Conservation (phyloP, 2,329 filamentous ascomycete species). For the Dendryphion nanum region DNA sequence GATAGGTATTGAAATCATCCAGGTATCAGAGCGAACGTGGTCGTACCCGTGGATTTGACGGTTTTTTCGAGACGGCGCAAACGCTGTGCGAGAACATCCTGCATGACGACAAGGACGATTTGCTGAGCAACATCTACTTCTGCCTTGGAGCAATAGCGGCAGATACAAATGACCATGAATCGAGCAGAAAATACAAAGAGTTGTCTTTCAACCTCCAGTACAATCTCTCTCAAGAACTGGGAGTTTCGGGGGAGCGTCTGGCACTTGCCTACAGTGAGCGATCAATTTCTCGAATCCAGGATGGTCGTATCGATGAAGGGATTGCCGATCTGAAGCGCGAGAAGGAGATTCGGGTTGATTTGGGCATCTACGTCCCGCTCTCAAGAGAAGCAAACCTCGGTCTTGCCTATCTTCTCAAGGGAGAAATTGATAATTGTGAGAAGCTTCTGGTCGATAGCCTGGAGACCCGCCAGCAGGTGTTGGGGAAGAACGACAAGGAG, state of each 20-base stretch:
- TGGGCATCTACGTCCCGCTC: background rate
- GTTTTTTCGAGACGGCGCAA: slow-evolving; percentile 7
- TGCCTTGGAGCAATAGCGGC: background rate
- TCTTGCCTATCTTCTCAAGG: background rate
- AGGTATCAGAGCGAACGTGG: slow-evolving; percentile 9
- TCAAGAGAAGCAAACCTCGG: background rate
- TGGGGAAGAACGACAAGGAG: background rate
- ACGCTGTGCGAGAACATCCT: background rate
- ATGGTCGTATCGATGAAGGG: slow-evolving; percentile 5
- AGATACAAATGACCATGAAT: background rate
- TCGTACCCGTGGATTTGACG: slow-evolving; percentile 7
- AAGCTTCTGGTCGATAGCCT: background rate
- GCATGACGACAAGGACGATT: background rate
- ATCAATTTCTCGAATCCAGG: slow-evolving; percentile 7
- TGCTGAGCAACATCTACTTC: background rate
- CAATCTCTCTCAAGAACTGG: background rate
- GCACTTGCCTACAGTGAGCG: slow-evolving; percentile 6
- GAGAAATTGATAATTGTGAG: background rate
- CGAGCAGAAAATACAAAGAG: background rate
- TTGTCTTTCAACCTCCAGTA: background rate
- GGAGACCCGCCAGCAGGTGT: background rate
- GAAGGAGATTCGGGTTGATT: background rate
- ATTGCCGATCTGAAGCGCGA: background rate
- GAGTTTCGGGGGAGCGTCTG: slow-evolving; percentile 5
- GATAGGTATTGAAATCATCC: too few species aligned